Evolutionary conservation across 2,329 filamentous ascomycete genomes (phyloP).

Genomic region (Colletotrichum acutatum): DNA sequence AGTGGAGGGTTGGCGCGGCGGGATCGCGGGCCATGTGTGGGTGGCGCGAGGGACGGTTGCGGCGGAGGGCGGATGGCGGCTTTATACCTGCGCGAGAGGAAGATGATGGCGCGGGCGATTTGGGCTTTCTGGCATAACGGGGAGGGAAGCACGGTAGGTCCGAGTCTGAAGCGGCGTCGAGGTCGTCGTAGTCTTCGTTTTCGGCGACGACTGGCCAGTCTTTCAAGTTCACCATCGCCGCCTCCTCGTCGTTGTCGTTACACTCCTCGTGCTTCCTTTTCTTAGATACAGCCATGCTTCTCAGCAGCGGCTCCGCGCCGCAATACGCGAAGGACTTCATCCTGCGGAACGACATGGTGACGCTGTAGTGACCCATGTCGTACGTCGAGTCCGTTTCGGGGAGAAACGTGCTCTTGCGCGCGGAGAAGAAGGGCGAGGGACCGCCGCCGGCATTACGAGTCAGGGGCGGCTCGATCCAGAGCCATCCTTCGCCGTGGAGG

Average conservation of each 20-base stretch:
- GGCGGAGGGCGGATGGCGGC: neutral
- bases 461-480: conserved; percentile 59
- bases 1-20: conserved; percentile 43
- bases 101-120: neutral
- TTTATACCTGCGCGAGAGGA: neutral
- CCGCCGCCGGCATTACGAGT: conserved; percentile 36
- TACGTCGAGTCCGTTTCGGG: conserved; percentile 41
- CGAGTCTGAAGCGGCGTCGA: neutral
- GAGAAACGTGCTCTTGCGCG: conserved; percentile 45
- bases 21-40: conserved; percentile 24
- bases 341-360: conserved; percentile 44
- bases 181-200: neutral
- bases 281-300: neutral
- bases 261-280: neutral
- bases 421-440: conserved; percentile 35
- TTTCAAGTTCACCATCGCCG: neutral
- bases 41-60: neutral
- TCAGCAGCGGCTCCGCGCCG: neutral
- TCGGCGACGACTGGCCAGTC: neutral
- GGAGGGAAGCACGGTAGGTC: neutral
- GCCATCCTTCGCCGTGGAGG: conserved; percentile 52
- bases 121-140: neutral
- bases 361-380: conserved; percentile 44
- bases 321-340: neutral
- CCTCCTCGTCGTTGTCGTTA: neutral